Conservation (phyloP, 2,329 filamentous ascomycete genomes). For the Nemania sp. region DNA sequence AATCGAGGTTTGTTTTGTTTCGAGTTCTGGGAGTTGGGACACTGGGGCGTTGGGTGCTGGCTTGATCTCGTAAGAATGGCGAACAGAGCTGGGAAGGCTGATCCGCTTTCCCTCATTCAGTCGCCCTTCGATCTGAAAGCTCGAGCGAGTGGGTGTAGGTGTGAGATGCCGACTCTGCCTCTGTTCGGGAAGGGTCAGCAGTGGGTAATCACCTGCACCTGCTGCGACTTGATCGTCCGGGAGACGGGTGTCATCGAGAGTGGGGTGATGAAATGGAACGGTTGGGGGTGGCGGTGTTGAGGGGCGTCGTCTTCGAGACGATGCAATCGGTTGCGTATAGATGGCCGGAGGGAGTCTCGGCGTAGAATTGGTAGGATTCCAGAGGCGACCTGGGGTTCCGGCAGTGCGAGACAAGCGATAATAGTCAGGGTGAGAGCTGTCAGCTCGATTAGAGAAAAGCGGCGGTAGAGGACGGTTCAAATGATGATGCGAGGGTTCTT, state of each 20-base stretch:
- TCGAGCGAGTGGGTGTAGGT: slow-evolving; percentile 51
- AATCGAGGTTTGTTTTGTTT: slow-evolving; percentile 30
- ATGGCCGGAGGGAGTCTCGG: slow-evolving; percentile 46
- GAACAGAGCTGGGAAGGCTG: slow-evolving; percentile 58
- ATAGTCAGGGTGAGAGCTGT: slow-evolving; percentile 34
- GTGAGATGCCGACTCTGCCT: slow-evolving; percentile 50
- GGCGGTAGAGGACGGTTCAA: slow-evolving; percentile 38
- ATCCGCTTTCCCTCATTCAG: slow-evolving; percentile 53
- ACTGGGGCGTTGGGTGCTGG: slow-evolving; percentile 40
- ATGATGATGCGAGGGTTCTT: slow-evolving; percentile 26
- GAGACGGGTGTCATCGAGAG: slow-evolving; percentile 45
- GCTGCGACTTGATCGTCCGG: slow-evolving; percentile 45
- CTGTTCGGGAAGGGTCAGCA: slow-evolving; percentile 57
- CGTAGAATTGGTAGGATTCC: slow-evolving; percentile 66
- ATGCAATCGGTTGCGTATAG: slow-evolving; percentile 32
- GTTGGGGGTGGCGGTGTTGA: slow-evolving; percentile 59
- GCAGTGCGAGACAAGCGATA: slow-evolving; percentile 46
- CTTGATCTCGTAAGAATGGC: slow-evolving; percentile 59
- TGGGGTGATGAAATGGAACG: slow-evolving; percentile 54
- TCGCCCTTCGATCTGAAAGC: slow-evolving; percentile 55
- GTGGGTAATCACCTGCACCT: slow-evolving; percentile 53
- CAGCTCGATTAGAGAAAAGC: slow-evolving; percentile 52
- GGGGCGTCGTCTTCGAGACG: slow-evolving; percentile 50
- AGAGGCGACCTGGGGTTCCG: slow-evolving; percentile 55
- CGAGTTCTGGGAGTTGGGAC: slow-evolving; percentile 34